These are phyloP conservation scores for Tolypocladium guangdongense DNA, from an alignment of 2,329 filamentous ascomycete species.

Conservation along the genomic window DNA sequence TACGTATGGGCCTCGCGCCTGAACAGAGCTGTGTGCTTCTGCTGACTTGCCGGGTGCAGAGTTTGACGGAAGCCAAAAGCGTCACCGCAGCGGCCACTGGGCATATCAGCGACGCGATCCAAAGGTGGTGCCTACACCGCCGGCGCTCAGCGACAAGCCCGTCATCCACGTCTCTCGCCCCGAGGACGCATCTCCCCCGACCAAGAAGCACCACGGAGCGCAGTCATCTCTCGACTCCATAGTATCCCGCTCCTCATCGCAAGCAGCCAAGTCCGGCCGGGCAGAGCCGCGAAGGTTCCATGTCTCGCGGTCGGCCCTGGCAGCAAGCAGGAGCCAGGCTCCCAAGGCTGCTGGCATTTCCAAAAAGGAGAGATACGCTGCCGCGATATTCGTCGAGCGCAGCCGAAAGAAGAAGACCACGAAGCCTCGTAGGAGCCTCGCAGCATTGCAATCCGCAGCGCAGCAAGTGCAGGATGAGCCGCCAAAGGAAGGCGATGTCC, in stretches of 20 bases:
- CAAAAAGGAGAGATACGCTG: conserved; percentile 29
- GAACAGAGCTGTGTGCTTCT: conserved; percentile 2
- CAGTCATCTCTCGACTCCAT: background rate
- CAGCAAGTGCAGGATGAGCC: background rate
- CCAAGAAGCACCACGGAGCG: conserved; percentile 5
- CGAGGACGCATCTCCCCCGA: conserved; percentile 14
- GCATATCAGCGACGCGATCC: conserved; percentile 42
- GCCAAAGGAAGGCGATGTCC: background rate
- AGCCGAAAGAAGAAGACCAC: conserved; percentile 26
- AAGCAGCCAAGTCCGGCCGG: conserved; percentile 2
- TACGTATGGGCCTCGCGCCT: conserved; percentile 26
- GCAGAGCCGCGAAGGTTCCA: conserved; percentile 42
- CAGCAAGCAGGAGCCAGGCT: conserved; percentile 13
- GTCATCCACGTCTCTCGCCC: conserved; percentile 38
- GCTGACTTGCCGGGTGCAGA: conserved; percentile 22
- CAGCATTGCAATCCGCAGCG: conserved; percentile 4
- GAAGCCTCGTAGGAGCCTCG: conserved; percentile 8
- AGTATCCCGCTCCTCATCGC: background rate
- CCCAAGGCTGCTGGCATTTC: conserved; percentile 17
- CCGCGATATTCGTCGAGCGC: conserved; percentile 47
- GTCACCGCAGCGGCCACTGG: conserved; percentile 40
- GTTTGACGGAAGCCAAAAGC: conserved; percentile 41
- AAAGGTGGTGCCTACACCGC: background rate
- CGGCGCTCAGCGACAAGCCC: conserved; percentile 19
- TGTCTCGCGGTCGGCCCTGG: conserved; percentile 37